A percentile compares a stretch with the other conserved stretches of the same genome.
Conservation (phyloP, 495 filamentous ascomycete genomes). For the Lophiostoma macrostomum region DNA sequence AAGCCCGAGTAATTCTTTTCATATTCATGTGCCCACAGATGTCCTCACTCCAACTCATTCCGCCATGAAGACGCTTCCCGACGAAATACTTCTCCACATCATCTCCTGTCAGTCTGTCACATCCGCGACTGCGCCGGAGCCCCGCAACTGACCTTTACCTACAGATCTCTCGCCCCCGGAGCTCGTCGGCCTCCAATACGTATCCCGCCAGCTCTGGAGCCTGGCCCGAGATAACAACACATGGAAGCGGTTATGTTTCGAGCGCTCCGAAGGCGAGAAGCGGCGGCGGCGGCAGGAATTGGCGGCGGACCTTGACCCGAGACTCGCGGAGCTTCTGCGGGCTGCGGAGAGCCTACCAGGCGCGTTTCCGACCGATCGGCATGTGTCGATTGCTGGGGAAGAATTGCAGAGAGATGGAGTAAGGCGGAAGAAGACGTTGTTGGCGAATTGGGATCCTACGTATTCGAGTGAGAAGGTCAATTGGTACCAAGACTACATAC, state of each 20-base stretch:
- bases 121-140: constrained; percentile 2
- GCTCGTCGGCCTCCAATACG: constrained; percentile 67
- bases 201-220: constrained; percentile 63
- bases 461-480: constrained; percentile 64
- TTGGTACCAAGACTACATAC: constrained; percentile 88
- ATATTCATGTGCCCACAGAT: too few relatives aligned
- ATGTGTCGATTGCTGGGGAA: constrained; percentile 36
- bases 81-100: constrained; percentile 74
- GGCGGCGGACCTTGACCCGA: constrained; percentile 25
- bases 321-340: constrained; percentile 36
- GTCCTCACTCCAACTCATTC: too few relatives aligned
- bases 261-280: constrained; percentile 58
- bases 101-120: constrained; percentile 58
- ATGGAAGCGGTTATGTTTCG: constrained; percentile 75
- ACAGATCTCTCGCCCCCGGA: constrained; percentile 67
- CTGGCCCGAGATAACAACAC: constrained; percentile 70
- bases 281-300: constrained; percentile 47
- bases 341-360: constrained; percentile 37
- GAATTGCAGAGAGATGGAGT: constrained; percentile 36
- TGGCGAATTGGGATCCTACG: constrained; percentile 79
- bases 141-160: constrained; percentile 5
- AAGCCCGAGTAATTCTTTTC: too few relatives aligned
- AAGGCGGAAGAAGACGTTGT: constrained; percentile 50
- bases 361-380: constrained; percentile 17
- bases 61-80: constrained; percentile 63